Conservation (phyloP, 768 basidiomycete genomes). For the Auriscalpium orientale region DNA sequence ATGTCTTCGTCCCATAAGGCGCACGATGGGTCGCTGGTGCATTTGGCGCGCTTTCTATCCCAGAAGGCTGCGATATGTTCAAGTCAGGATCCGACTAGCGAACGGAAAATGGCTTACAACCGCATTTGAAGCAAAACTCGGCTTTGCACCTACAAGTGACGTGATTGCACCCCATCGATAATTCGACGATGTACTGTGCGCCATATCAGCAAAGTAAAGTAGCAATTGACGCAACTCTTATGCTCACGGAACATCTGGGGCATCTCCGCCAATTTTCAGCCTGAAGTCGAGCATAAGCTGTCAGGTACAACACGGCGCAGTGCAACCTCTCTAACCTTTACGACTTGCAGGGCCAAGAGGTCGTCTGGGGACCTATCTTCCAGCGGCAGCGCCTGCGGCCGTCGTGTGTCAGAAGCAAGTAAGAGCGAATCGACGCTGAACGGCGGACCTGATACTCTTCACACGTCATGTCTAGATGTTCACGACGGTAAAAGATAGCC, state of each 20-base stretch:
- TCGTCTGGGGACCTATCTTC: slow-evolving; percentile 34
- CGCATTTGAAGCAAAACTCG: slow-evolving; percentile 36
- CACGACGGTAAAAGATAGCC: background rate
- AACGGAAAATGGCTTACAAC: slow-evolving; percentile 21
- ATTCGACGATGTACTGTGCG: slow-evolving; percentile 23
- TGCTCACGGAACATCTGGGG: slow-evolving; percentile 25
- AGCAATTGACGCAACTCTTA: background rate
- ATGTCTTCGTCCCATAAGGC: slow-evolving; percentile 32
- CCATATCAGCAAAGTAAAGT: background rate
- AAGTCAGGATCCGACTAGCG: background rate
- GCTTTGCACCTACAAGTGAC: slow-evolving; percentile 34
- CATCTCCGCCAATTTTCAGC: slow-evolving; percentile 35
- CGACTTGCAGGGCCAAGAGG: slow-evolving; percentile 25
- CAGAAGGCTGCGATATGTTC: slow-evolving; percentile 11
- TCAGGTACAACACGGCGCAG: background rate
- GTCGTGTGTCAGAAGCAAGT: background rate
- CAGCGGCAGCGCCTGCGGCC: slow-evolving; percentile 25
- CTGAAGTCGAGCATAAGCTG: slow-evolving; percentile 11
- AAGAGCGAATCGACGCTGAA: background rate
- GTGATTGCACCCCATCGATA: slow-evolving; percentile 30
- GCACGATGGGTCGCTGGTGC: slow-evolving; percentile 28
- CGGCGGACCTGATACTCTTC: slow-evolving; percentile 24
- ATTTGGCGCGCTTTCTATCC: slow-evolving; percentile 20
- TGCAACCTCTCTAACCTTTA: slow-evolving; percentile 20
- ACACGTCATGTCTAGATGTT: slow-evolving; percentile 21